Base-by-base conservation (phyloP, 768 basidiomycete species). In the Strobilomyces echinocephalus region DNA sequence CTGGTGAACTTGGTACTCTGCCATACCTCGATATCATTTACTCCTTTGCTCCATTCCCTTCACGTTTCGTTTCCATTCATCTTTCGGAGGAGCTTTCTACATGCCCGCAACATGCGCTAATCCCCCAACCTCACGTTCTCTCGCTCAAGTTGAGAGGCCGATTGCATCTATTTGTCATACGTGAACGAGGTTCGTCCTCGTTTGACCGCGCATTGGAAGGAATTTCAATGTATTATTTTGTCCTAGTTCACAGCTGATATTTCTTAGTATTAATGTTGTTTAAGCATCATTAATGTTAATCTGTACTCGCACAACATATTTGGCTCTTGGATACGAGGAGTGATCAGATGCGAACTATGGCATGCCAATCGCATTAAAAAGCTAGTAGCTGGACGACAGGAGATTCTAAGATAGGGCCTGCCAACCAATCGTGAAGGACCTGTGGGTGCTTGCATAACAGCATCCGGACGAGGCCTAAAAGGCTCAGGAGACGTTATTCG, bases 1-100 rank as follows among this genome's bases (percentile, higher is more conserved):
- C 54, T 85, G 83, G 83, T 70, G 58, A 72, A 54, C 20, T 45
- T 36, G 26, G 28, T 45, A 47, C 36, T 18, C 40, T 38, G 10
- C 41, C 36, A 33, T 52, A 46, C 40, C 39, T 31, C 35, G 49
- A 46, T 46, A 46, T 43, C 42, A 56, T 53, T 49, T 49, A 52
- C 45, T 45, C 52, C 24, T 55, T 43, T 63, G 47, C 57, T 66
- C 50, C 50, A 58, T 62, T 58, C 55, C 51, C 48, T 52, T 63
- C 53, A 39, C 41, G 28, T 38, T 49, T 49, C 39, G 49, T 44
- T 45, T 40, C 35, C 28, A 16, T 60, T 54, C 54, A 39, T 50
- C 52, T 40, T 49, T 49, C 31, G 28, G 56, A 49, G 68, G 64
- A 44, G 2, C 33, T 50, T 44, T 52, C 34, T 50, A 49, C 30